Evolutionary conservation across 306 rosid genomes (phyloP).

Genomic region (Canavalia ensiformis): DNA sequence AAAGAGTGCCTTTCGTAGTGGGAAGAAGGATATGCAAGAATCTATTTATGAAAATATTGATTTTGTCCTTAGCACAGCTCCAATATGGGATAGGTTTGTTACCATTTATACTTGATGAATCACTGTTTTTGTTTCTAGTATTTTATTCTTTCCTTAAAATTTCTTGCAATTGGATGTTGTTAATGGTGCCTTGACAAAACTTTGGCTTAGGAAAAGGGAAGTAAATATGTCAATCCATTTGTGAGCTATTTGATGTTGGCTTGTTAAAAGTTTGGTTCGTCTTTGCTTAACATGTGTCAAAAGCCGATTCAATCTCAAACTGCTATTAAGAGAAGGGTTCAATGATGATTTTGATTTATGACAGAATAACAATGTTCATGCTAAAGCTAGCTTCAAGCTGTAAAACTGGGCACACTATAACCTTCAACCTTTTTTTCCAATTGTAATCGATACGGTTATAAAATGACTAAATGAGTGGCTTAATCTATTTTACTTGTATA

Average conservation of each 20-base stretch:
- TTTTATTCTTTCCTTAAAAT: conserved; percentile 18
- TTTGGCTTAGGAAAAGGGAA: conserved; percentile 14
- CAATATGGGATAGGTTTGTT: conserved; percentile 96
- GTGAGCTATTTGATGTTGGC: conserved; percentile 19
- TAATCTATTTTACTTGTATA: conserved; percentile 1
- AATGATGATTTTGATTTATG: conserved; percentile 11
- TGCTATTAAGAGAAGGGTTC: not conserved
- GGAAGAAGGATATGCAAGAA: conserved; percentile 77
- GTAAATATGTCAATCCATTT: conserved; percentile 29
- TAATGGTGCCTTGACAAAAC: conserved; percentile 11
- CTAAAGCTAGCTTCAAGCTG: conserved; percentile 1
- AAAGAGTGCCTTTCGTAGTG: conserved; percentile 69
- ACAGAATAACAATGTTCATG: conserved; percentile 5
- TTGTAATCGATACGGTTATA: not conserved
- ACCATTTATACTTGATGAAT: conserved; percentile 23
- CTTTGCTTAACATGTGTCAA: conserved; percentile 13
- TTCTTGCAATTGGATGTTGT: conserved; percentile 34
- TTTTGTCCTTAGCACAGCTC: conserved; percentile 80
- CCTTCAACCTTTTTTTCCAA: not conserved
- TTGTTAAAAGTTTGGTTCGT: conserved; percentile 14
- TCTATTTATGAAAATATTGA: conserved; percentile 72
- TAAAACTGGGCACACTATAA: not conserved
- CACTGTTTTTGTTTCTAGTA: conserved; percentile 26
- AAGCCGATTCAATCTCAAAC: not conserved
- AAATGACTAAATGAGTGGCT: not conserved